Evolutionary conservation across 768 basidiomycete species (phyloP).

Genomic region (Tricholoma hemisulphureum): DNA sequence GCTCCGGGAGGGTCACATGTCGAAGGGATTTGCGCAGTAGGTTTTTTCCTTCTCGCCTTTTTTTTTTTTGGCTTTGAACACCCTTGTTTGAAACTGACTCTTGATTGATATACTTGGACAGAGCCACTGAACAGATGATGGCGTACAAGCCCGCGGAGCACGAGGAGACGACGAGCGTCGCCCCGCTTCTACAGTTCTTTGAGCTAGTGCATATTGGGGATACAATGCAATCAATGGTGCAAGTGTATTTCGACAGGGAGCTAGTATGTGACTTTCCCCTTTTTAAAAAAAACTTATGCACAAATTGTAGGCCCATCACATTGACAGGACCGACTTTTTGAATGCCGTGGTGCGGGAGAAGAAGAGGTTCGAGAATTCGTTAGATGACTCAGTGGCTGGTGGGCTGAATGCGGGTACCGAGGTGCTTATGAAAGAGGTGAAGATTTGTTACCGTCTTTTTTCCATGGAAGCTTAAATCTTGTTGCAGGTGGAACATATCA

Average conservation of each 20-base stretch:
- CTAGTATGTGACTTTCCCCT: slow-evolving; percentile 53
- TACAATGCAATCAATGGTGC: slow-evolving; percentile 95
- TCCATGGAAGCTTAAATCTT: neutral
- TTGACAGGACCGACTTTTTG: slow-evolving; percentile 91
- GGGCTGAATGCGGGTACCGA: slow-evolving; percentile 96
- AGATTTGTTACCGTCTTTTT: slow-evolving; percentile 8
- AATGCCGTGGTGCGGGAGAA: slow-evolving; percentile 94
- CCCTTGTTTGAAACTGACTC: neutral
- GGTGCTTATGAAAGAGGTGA: slow-evolving; percentile 90
- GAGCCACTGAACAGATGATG: slow-evolving; percentile 87
- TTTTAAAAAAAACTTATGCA: neutral
- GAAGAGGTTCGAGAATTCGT: slow-evolving; percentile 88
- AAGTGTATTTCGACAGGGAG: slow-evolving; percentile 98
- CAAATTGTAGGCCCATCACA: slow-evolving; percentile 65
- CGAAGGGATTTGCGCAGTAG: slow-evolving; percentile 74
- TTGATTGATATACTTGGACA: slow-evolving; percentile 25
- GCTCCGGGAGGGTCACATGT: slow-evolving; percentile 75
- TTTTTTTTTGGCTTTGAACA: neutral
- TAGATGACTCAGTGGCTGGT: slow-evolving; percentile 92
- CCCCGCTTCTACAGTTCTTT: slow-evolving; percentile 94
- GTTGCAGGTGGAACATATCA: slow-evolving; percentile 88
- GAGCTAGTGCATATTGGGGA: slow-evolving; percentile 97
- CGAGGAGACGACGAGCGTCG: slow-evolving; percentile 76
- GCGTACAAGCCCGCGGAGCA: slow-evolving; percentile 89
- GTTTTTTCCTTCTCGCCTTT: slow-evolving; percentile 27